Percentiles rank a stretch among this genome's conserved stretches.
Evolutionary conservation across 495 filamentous ascomycete genomes (phyloP).

Genomic region (Cryomyces antarcticus): DNA sequence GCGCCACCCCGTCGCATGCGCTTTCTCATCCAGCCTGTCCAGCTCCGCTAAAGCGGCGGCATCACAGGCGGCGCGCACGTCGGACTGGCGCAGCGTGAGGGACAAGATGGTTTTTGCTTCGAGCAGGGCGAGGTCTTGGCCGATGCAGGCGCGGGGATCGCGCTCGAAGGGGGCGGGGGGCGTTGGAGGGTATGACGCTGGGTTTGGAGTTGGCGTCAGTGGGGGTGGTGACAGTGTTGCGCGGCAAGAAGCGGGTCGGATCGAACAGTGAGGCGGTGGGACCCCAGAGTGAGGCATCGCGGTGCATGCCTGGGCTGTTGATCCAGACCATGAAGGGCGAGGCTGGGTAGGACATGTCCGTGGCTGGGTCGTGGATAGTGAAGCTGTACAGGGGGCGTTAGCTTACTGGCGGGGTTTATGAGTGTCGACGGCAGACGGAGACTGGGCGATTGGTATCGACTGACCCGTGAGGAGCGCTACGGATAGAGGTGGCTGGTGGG

Average conservation of each 20-base stretch:
- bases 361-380: conserved; percentile 3
- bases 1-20: not conserved
- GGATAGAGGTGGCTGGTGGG: conserved; percentile 10
- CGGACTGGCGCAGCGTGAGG: conserved; percentile 1
- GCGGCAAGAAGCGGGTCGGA: conserved; percentile 3
- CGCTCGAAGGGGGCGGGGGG: conserved; percentile 1
- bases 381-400: not conserved
- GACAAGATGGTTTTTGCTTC: conserved; percentile 3
- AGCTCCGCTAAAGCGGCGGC: no score
- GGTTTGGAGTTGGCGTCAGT: not conserved
- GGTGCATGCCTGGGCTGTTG: conserved; percentile 13
- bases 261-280: conserved; percentile 1
- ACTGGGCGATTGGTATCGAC: not conserved
- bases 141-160: conserved; percentile 5
- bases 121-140: conserved; percentile 6
- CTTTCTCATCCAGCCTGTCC: not conserved
- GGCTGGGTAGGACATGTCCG: conserved; percentile 5
- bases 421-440: not conserved
- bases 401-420: no score
- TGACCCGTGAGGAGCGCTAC: not conserved
- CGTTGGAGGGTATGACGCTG: no score
- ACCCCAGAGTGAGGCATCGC: conserved; percentile 18
- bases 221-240: conserved; percentile 1
- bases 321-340: conserved; percentile 19
- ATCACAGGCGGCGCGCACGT: conserved; percentile 1